These are phyloP conservation scores for Iris macrosiphon DNA, from an alignment of 106 monocot genomes.

Conservation along the genomic window DNA sequence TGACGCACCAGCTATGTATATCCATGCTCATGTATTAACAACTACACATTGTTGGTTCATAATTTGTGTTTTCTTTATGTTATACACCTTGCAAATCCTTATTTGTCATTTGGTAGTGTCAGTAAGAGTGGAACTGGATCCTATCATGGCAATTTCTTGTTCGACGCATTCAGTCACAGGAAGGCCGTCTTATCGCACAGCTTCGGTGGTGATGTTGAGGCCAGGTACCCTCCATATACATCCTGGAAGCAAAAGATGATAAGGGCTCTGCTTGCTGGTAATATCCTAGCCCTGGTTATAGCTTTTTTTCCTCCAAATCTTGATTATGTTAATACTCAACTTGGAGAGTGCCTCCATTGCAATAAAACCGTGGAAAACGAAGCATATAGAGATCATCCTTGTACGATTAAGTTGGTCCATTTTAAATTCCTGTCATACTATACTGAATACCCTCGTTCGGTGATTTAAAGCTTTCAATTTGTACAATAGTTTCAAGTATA, in stretches of 20 bases:
- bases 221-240: slow-evolving; percentile 84
- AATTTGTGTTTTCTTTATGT: not conserved
- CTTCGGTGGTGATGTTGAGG: slow-evolving; percentile 57
- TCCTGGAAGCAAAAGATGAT: slow-evolving; percentile 46
- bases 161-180: slow-evolving; percentile 87
- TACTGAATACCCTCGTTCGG: no score
- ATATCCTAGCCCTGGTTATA: slow-evolving; percentile 47
- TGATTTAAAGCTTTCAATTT: no score
- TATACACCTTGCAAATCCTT: slow-evolving; percentile 41
- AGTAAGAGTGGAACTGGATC: slow-evolving; percentile 53
- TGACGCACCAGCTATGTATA: no score
- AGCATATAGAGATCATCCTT: no score
- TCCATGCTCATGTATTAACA: no score
- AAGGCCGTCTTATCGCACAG: slow-evolving; percentile 60
- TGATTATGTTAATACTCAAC: no score
- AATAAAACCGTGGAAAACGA: no score
- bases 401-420: no score
- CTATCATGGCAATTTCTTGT: slow-evolving; percentile 64
- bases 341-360: no score
- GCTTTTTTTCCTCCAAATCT: slow-evolving; percentile 24
- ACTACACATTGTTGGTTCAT: no score
- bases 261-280: slow-evolving; percentile 44
- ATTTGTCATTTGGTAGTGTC: slow-evolving; percentile 51
- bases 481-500: no score
- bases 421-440: no score